A percentile compares a stretch with the other conserved stretches of the same genome.
phyloP scores from a whole-genome alignment of 768 basidiomycete genomes.

The Auricularia cornea region DNA sequence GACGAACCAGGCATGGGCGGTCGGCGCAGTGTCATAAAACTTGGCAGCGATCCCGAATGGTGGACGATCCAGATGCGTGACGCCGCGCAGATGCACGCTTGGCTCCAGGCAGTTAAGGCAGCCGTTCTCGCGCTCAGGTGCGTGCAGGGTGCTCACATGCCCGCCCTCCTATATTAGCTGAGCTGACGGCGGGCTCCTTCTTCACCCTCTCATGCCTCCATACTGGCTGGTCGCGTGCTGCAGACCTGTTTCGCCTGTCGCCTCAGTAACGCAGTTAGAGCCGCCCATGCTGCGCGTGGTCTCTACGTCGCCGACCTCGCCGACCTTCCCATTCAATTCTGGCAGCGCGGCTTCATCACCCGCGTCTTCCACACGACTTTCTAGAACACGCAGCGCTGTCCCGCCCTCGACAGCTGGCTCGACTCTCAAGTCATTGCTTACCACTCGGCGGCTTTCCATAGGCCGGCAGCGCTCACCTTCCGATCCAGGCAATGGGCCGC shows the following conservation, averaged over 20 bases:
- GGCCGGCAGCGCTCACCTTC: not conserved
- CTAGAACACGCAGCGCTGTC: not conserved
- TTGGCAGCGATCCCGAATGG: not conserved
- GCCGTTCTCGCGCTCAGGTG: not conserved
- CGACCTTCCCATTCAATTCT: not conserved
- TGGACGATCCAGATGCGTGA: not conserved
- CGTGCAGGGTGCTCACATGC: no score
- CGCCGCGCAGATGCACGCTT: not conserved
- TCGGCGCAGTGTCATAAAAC: not conserved
- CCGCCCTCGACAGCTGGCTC: not conserved
- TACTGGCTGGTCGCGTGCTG: not conserved
- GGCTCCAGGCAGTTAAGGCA: not conserved
- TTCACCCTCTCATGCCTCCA: no score
- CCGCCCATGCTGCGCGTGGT: not conserved
- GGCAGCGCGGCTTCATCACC: not conserved
- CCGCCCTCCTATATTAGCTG: no score
- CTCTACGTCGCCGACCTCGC: not conserved
- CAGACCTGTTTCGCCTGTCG: not conserved
- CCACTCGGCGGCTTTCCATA: not conserved
- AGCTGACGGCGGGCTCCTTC: no score
- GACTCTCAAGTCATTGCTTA: not conserved
- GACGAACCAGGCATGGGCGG: not conserved
- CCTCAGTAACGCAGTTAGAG: not conserved
- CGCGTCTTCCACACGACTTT: not conserved
- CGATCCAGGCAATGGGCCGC: not conserved